A percentile compares a stretch with the other conserved stretches of the same genome.
These are phyloP conservation scores for Puccinia sorghi DNA, from an alignment of 1,284 basidiomycete species.

Conservation along the genomic window DNA sequence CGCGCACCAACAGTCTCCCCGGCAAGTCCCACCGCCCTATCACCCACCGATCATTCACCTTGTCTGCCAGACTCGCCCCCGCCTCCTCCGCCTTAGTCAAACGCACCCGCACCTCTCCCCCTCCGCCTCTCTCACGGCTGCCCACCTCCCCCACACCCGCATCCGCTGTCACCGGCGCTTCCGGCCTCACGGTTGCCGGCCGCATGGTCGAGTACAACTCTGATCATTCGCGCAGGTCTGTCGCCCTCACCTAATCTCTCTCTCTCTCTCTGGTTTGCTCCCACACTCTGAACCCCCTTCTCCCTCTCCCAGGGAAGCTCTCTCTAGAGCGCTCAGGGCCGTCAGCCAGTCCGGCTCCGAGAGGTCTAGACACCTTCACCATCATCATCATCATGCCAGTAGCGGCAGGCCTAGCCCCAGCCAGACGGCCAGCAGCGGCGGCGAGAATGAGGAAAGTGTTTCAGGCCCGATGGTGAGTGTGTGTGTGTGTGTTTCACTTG, in stretches of 20 bases:
- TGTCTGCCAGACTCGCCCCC: not conserved
- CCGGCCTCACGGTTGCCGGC: not conserved
- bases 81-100: not conserved
- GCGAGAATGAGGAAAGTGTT: not conserved
- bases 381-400: not conserved
- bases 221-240: not conserved
- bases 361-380: not conserved
- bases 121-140: not conserved
- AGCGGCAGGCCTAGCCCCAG: not conserved
- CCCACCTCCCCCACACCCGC: conserved; percentile 1
- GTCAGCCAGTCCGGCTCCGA: not conserved
- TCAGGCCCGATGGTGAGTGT: not conserved
- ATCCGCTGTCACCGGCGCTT: not conserved
- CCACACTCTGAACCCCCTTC: too few relatives aligned
- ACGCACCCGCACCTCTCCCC: not conserved
- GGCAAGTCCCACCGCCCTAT: not conserved
- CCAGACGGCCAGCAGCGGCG: not conserved
- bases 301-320: not conserved
- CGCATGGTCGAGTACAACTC: conserved; percentile 1
- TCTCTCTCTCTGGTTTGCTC: not conserved
- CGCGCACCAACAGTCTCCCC: conserved; percentile 2
- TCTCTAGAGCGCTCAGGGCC: not conserved
- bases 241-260: not conserved
- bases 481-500: not conserved
- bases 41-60: not conserved